Conservation (phyloP, 2,329 filamentous ascomycete species). For the Cryoendolithus antarcticus region DNA sequence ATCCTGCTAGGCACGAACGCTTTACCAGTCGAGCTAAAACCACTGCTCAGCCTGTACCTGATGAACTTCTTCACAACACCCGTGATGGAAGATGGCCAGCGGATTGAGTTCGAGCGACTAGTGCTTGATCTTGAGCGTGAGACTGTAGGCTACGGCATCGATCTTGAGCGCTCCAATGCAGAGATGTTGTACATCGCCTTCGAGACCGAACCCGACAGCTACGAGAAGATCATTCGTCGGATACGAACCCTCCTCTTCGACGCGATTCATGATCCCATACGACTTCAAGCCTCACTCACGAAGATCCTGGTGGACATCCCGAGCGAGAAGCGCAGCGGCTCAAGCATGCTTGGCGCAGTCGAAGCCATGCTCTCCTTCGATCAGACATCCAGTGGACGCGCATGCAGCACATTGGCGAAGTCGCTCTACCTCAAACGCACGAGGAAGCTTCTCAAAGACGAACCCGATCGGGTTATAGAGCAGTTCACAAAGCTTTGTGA, state of each 20-base stretch:
- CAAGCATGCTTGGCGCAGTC: slow-evolving; percentile 48
- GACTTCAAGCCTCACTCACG: slow-evolving; percentile 50
- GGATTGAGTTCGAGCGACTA: slow-evolving; percentile 79
- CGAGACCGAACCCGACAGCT: slow-evolving; percentile 80
- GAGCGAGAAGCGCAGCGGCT: slow-evolving; percentile 77
- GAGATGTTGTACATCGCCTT: slow-evolving; percentile 75
- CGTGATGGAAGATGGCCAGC: slow-evolving; percentile 61
- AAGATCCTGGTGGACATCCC: slow-evolving; percentile 91
- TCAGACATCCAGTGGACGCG: slow-evolving; percentile 60
- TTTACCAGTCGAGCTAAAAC: slow-evolving; percentile 71
- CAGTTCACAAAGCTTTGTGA: slow-evolving; percentile 68
- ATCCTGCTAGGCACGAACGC: slow-evolving; percentile 67
- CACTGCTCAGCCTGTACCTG: slow-evolving; percentile 69
- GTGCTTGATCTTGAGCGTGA: slow-evolving; percentile 85
- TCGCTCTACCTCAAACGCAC: slow-evolving; percentile 77
- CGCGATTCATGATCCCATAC: slow-evolving; percentile 67
- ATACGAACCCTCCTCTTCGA: slow-evolving; percentile 77
- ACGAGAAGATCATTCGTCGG: slow-evolving; percentile 70
- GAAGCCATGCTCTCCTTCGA: slow-evolving; percentile 70
- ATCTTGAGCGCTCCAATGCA: slow-evolving; percentile 58
- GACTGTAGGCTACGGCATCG: slow-evolving; percentile 71
- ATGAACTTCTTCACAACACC: slow-evolving; percentile 94
- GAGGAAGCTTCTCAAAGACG: slow-evolving; percentile 64
- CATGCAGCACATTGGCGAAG: slow-evolving; percentile 72
- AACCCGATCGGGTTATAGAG: slow-evolving; percentile 62